phyloP scores from a whole-genome alignment of 2,329 filamentous ascomycete genomes.

The Zalaria obscura region DNA sequence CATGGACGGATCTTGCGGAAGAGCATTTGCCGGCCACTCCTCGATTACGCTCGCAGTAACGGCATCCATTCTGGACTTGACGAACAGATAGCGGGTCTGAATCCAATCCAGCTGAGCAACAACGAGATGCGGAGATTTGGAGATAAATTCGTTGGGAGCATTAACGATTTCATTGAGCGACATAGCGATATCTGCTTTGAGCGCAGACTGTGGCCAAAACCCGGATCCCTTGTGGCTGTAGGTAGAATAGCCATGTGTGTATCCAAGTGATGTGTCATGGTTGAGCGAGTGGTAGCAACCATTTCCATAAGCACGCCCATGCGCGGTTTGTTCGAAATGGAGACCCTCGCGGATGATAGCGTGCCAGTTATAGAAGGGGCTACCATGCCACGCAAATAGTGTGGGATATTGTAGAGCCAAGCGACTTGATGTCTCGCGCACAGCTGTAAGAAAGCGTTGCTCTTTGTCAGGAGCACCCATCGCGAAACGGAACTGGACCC shows the following conservation, averaged over 20 bases:
- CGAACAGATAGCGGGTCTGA: constrained; percentile 74
- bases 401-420: constrained; percentile 44
- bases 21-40: constrained; percentile 9
- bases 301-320: constrained; percentile 62
- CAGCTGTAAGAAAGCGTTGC: constrained; percentile 51
- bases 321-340: constrained; percentile 46
- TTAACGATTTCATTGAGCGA: constrained; percentile 83
- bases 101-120: constrained; percentile 72
- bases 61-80: constrained; percentile 21
- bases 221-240: background rate
- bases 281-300: constrained; percentile 67
- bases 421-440: constrained; percentile 32
- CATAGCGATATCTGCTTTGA: constrained; percentile 46
- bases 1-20: constrained; percentile 26
- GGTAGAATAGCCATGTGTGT: constrained; percentile 19
- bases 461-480: constrained; percentile 87
- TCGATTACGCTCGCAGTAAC: constrained; percentile 7
- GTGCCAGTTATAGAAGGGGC: constrained; percentile 67
- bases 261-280: constrained; percentile 41
- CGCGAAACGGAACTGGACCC: constrained; percentile 73
- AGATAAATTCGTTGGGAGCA: constrained; percentile 46
- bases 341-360: constrained; percentile 74
- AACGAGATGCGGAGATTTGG: constrained; percentile 48
- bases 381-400: constrained; percentile 80
- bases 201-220: constrained; percentile 51